Evolutionary conservation across 495 filamentous ascomycete genomes (phyloP), one percentile per base, ranked within the genome.

Genomic region (Podospora pseudoanserina): DNA sequence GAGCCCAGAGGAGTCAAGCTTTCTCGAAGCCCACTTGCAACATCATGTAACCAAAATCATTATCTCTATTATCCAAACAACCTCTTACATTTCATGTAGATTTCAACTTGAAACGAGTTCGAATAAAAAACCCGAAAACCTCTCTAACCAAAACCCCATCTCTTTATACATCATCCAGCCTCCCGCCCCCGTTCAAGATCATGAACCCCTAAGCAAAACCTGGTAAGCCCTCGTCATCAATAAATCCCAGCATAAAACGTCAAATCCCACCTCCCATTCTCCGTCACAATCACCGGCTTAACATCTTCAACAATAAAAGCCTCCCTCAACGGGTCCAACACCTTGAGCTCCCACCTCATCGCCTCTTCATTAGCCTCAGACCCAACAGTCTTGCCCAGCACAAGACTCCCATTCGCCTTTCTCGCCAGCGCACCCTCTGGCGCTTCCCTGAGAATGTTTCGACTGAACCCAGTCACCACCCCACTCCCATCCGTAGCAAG

Each of bases 381-480:
- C 7, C 78, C 79, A 30, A 80, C 69, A 49, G 78, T 79, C 59
- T 72, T 77, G 27, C 53, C 77, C 28, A 80, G 60, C 15, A 65
- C 76, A 60, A 67, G 58, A 57, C 67, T 69, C 7, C 78, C 77
- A 67, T 74, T 72, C 9, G 72, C 23, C 69, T 75, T 78, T 27
- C 65, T 71, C 6, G 63, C 60, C n/a, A 74, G 66, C 7, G 78
- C 77, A 4, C 56, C 72, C n/a, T 67, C 60, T 2, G 78, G 77
- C 28, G 78, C 78, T 6, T 66, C 74, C 13, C 27, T 71, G 32
- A 81, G 30, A 30, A 79, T 68, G 63, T 78, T 73, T 7, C 70
- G 44, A 11, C 63, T 70, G 65, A 79, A 80, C 16, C 75, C 78
- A n/a, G 73, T 74, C 11, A 58, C 64, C 4, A 68, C 56, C 2